Base-by-base conservation (phyloP, 129 eudicot genomes). In the Cynara cardunculus region DNA sequence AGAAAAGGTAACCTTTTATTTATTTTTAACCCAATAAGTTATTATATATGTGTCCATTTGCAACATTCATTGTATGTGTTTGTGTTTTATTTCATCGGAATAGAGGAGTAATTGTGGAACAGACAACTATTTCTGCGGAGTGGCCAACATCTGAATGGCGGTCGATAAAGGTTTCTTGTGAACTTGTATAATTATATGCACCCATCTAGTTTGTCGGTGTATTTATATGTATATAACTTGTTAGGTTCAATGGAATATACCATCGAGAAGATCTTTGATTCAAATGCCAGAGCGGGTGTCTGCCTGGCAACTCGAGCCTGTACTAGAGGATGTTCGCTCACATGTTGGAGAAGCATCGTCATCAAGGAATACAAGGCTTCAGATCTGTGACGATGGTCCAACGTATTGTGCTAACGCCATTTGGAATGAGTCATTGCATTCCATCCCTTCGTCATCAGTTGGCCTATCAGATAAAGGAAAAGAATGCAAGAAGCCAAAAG, bases 201-300 rank as follows among this genome's bases (percentile, higher is more conserved):
- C 21, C 3, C 4, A 61, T 61, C 21, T 19, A 21, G 62, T 49
- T 18, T 49, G 6, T 49, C 18, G 4, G 14, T 21, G 13, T 61
- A 61, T 61, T 1, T 59, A 59, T n/a, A n/a, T n/a, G n/a, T 59
- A 21, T 61, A 8, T 61, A 61, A 61, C 68, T 61, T 61, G 26
- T 39, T 71, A 91, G 97, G 75, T 91, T 41, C 97, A 86, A 84
- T 91, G 97, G 97, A 93, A 89, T 82, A 93, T 87, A 72, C 88
- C 93, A 6, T 61, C 68, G 2, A 7, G 62, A 49, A 49, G 26
- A 61, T 88, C 90, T 56, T 32, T 79, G 25, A 75, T 85, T 9
- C 84, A 31, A 16, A 78, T 93, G 80, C 93, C 91, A 11, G 91
- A 89, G 46, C 84, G 89, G 81, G 90, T 91, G 62, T 91, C 96